These are phyloP conservation scores for Diaporthe australafricana DNA, from an alignment of 2,329 filamentous ascomycete species.

Conservation along the genomic window DNA sequence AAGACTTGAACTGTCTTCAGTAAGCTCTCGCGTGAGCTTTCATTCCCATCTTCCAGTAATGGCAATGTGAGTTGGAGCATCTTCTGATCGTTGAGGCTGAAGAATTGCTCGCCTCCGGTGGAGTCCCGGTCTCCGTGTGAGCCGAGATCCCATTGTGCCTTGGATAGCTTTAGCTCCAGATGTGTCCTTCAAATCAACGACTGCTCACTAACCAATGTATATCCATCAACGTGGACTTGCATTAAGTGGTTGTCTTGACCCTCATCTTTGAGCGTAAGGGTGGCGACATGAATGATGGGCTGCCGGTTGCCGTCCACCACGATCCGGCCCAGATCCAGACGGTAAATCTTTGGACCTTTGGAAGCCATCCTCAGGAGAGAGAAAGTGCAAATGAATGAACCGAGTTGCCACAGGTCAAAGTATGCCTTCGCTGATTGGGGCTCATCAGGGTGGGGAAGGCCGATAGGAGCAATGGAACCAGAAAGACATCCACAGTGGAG, in stretches of 20 bases:
- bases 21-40: background rate
- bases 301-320: background rate
- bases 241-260: conserved; percentile 4
- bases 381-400: fast-evolving
- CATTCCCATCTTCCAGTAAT: background rate
- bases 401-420: no score
- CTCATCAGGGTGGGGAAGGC: no score
- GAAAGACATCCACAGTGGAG: no score
- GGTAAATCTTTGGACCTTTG: background rate
- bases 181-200: background rate
- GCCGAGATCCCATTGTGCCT: conserved; percentile 34
- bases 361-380: background rate
- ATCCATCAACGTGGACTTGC: conserved; percentile 34
- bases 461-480: no score
- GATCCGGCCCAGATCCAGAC: conserved; percentile 8
- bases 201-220: conserved; percentile 13
- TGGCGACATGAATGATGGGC: conserved; percentile 22
- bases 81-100: background rate
- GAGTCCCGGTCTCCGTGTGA: background rate
- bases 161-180: no score
- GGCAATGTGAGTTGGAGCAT: conserved; percentile 27
- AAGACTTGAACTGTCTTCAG: conserved; percentile 19
- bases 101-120: background rate
- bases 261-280: conserved; percentile 15
- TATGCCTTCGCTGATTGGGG: no score